Evolutionary conservation across 75 land plant genomes (phyloP), one percentile per base, ranked within the genome.

Genomic region (Isoetes taiwanensis): DNA sequence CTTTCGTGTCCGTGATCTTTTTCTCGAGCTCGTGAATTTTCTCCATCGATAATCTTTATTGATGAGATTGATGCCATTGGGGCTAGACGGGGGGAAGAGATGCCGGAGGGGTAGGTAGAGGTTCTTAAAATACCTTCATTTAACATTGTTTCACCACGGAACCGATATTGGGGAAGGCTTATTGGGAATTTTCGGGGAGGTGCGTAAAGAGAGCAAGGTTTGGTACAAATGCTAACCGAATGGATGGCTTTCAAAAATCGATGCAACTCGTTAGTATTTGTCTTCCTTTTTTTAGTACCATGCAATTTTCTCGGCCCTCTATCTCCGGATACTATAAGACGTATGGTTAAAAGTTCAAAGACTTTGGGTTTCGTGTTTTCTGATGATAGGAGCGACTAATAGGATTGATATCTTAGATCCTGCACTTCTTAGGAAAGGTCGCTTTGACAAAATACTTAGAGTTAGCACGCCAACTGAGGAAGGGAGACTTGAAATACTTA

Each of bases 21-120:
- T 87, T 63, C 80, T 42, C 79, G 74, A 67, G 94, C 98, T 16
- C 78, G 98, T 35, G 76, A 80, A 41, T 81, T 72, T 76, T 78
- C 98, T 54, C 98, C 98, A 30, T 83, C 85, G 25, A 87, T 93
- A 14, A 83, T 93, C 30, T 93, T 93, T 66, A 86, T 93, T 73
- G 98, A 93, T 73, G 97, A 91, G 69, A 91, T 91, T 52, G 97
- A 91, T 79, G 97, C 97, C 5, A 91, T 91, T 71, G 98, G 94
- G 46, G 86, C 89, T 54, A 84, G 81, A 70, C 94, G 98, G 73
- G 98, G 52, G 93, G 87, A 32, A 82, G 85, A 41, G 98, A 93
- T 77, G 66, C 81, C 71, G 98, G 98, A 43, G 94, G 94, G 81
- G 97, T 91, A 72, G 71, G 93, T n/a, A n/a, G n/a, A n/a, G n/a